phyloP scores from a whole-genome alignment of 2,329 filamentous ascomycete genomes.

The Zymoseptoria brevis region DNA sequence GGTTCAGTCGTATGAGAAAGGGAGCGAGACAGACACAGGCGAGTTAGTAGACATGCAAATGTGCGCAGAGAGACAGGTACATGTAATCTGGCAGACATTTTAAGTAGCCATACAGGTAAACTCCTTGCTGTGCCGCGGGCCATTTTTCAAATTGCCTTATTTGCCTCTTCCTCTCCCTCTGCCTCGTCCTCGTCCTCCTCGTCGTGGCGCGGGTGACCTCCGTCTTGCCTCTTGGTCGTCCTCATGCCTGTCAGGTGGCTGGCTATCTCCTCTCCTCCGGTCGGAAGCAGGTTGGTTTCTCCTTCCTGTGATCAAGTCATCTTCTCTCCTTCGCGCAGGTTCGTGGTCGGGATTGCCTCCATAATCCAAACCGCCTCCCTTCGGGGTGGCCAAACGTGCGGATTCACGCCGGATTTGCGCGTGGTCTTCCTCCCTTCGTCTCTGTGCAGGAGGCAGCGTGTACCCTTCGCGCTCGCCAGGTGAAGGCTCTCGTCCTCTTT shows the following conservation, averaged over 20 bases:
- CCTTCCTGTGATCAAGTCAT: neutral
- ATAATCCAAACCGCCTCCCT: neutral
- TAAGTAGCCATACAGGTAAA: too few relatives aligned
- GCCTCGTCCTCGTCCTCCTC: neutral
- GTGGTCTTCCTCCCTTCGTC: neutral
- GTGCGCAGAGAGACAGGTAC: too few relatives aligned
- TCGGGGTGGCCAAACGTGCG: neutral
- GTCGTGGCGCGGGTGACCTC: neutral
- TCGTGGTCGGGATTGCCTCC: neutral
- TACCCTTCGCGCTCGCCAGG: neutral
- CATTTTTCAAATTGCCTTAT: neutral
- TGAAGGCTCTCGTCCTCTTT: neutral
- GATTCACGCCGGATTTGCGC: neutral
- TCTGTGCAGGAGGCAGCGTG: neutral
- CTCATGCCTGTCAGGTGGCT: neutral
- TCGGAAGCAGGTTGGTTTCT: neutral
- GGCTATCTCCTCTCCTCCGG: neutral
- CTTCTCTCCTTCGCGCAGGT: neutral
- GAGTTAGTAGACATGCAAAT: too few relatives aligned
- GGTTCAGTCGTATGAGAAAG: too few relatives aligned
- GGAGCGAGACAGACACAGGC: too few relatives aligned
- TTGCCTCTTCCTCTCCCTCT: constrained; percentile 1
- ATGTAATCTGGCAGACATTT: too few relatives aligned
- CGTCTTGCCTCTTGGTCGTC: neutral
- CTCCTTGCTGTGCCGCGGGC: too few relatives aligned